These are phyloP conservation scores for Aquilaria malaccensis DNA, from an alignment of 345 rosid genomes.

Conservation along the genomic window DNA sequence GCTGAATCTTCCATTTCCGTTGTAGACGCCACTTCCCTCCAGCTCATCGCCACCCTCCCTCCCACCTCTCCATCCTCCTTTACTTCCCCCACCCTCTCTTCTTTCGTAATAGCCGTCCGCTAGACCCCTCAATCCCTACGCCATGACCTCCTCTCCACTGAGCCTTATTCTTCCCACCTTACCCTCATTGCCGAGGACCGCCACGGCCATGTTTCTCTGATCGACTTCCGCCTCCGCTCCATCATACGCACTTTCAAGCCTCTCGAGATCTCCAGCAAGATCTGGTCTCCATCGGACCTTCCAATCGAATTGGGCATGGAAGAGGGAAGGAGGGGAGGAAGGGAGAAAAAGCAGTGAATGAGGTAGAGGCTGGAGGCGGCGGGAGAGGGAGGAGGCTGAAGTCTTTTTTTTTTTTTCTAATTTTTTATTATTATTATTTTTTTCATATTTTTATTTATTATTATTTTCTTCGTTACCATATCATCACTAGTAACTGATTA, in stretches of 20 bases:
- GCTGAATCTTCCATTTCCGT: conserved; percentile 77
- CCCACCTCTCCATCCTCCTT: too few relatives aligned
- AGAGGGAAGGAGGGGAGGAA: too few relatives aligned
- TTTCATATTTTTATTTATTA: too few relatives aligned
- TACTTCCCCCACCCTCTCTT: conserved; percentile 31
- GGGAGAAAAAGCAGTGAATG: too few relatives aligned
- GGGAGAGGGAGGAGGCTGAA: too few relatives aligned
- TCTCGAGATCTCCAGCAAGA: conserved; percentile 39
- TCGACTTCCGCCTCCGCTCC: conserved; percentile 68
- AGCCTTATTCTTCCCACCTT: conserved; percentile 34
- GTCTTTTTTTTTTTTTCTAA: too few relatives aligned
- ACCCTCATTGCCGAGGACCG: conserved; percentile 58
- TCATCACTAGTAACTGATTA: too few relatives aligned
- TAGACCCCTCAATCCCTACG: conserved; percentile 72
- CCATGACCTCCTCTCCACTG: conserved; percentile 73
- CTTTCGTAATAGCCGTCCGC: conserved; percentile 73
- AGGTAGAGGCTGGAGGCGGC: too few relatives aligned
- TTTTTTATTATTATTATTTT: too few relatives aligned
- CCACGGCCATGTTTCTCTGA: conserved; percentile 80
- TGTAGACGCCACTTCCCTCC: conserved; percentile 23
- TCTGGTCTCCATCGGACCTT: conserved; percentile 74
- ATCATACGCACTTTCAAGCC: conserved; percentile 53
- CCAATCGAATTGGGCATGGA: too few relatives aligned
- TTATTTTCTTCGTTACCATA: too few relatives aligned
- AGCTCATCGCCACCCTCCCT: too few relatives aligned